phyloP scores from a whole-genome alignment of 768 basidiomycete species.

The Mycena capillaripes region DNA sequence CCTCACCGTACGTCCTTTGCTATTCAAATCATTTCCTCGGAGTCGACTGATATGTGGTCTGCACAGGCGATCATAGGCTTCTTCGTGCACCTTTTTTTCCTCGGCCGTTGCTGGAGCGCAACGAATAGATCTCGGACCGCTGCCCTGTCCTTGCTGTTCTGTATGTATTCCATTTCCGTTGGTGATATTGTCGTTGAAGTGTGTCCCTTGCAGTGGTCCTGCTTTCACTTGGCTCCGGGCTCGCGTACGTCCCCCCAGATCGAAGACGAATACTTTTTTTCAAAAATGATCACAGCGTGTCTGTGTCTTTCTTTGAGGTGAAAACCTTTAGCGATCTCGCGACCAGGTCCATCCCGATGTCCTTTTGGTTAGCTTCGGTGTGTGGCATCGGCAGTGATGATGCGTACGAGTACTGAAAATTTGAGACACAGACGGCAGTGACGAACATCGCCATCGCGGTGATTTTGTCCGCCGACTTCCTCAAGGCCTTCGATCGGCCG shows the following conservation, averaged over 20 bases:
- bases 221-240: conserved; percentile 15
- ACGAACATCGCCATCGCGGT: neutral
- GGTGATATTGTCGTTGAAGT: neutral
- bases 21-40: neutral
- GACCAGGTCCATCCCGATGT: neutral
- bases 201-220: neutral
- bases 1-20: neutral
- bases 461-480: neutral
- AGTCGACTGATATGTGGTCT: neutral
- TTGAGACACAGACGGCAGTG: conserved; percentile 5
- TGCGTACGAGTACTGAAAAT: too few species aligned
- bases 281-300: conserved; percentile 5
- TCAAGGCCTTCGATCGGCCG: neutral
- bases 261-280: neutral
- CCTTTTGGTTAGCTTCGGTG: conserved; percentile 16
- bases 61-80: neutral
- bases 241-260: neutral
- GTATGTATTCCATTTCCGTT: neutral
- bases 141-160: neutral
- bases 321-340: neutral
- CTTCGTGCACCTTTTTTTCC: neutral
- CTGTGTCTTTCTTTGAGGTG: neutral
- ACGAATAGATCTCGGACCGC: neutral
- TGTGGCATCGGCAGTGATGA: neutral
- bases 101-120: neutral